These are phyloP conservation scores for Gorgonomyces haynaldii DNA, from an alignment of 192 early-diverging fungal genomes.

Conservation along the genomic window DNA sequence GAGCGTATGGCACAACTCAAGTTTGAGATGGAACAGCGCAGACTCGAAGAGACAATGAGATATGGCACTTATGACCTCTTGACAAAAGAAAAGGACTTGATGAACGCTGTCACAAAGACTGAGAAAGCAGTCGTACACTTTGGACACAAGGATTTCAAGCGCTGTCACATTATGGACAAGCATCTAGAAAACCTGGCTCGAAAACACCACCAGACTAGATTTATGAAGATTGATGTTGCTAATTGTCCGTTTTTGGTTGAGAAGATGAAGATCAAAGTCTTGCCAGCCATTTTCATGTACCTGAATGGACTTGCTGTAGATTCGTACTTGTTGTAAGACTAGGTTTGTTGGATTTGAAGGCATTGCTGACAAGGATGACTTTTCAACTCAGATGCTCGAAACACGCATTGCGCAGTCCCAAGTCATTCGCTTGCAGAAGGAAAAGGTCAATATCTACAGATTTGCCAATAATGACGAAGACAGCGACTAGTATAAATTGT, in stretches of 20 bases:
- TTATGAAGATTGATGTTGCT: conserved; percentile 79
- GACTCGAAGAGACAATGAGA: conserved; percentile 43
- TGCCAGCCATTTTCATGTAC: conserved; percentile 80
- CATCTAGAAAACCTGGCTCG: conserved; percentile 70
- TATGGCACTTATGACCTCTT: conserved; percentile 73
- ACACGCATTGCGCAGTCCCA: conserved; percentile 44
- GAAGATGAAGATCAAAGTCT: conserved; percentile 70
- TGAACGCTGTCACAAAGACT: conserved; percentile 63
- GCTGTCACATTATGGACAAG: conserved; percentile 86
- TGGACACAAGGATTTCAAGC: conserved; percentile 82
- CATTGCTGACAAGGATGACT: conserved; percentile 76
- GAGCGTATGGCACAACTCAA: conserved; percentile 73
- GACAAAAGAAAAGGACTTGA: conserved; percentile 67
- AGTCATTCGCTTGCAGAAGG: no score
- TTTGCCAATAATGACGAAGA: no score
- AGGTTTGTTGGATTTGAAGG: conserved; percentile 90
- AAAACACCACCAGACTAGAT: conserved; percentile 74
- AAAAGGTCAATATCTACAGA: no score
- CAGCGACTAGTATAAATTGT: no score
- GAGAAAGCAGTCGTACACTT: conserved; percentile 73
- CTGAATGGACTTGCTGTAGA: conserved; percentile 65
- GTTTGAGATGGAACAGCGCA: conserved; percentile 48
- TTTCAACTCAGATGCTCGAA: conserved; percentile 68
- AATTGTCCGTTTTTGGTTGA: conserved; percentile 85
- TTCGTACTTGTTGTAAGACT: conserved; percentile 23